phyloP scores from a whole-genome alignment of 495 filamentous ascomycete species.

The Hamigera avellanea region DNA sequence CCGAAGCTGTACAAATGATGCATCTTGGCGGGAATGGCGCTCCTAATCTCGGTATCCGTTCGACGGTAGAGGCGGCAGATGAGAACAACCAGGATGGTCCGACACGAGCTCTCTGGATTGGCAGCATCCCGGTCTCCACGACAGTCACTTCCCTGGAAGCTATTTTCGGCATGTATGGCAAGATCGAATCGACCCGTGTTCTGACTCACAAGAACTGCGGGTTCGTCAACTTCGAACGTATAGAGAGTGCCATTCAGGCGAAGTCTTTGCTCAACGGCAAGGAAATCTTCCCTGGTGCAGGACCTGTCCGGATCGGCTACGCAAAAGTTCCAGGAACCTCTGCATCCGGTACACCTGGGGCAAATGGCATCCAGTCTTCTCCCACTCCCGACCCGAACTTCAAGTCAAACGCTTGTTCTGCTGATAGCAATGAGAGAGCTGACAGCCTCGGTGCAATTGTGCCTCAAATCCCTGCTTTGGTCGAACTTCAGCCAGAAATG shows the following conservation, averaged over 20 bases:
- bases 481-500: slow-evolving; percentile 72
- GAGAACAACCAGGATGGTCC: slow-evolving; percentile 79
- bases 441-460: slow-evolving; percentile 32
- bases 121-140: slow-evolving; percentile 94
- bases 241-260: slow-evolving; percentile 82
- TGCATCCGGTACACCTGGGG: slow-evolving; percentile 65
- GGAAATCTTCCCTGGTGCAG: slow-evolving; percentile 95
- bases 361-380: slow-evolving; percentile 74
- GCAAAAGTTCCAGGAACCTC: slow-evolving; percentile 88
- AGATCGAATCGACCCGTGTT: slow-evolving; percentile 84
- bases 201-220: slow-evolving; percentile 98
- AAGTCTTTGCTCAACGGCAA: slow-evolving; percentile 83
- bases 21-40: slow-evolving; percentile 54
- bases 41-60: slow-evolving; percentile 38
- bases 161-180: slow-evolving; percentile 84
- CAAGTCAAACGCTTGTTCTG: slow-evolving; percentile 14
- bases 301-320: slow-evolving; percentile 89
- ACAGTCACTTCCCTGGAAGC: slow-evolving; percentile 86
- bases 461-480: slow-evolving; percentile 59
- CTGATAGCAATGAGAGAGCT: slow-evolving; percentile 25
- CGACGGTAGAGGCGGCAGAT: slow-evolving; percentile 36
- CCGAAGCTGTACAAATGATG: slow-evolving; percentile 70
- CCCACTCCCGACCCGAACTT: slow-evolving; percentile 77
- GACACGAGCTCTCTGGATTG: slow-evolving; percentile 90
- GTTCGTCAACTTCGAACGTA: slow-evolving; percentile 90